Evolutionary conservation across 2,329 filamentous ascomycete genomes (phyloP), one percentile per base, ranked within the genome.

Genomic region (Dactylellina cionopaga): DNA sequence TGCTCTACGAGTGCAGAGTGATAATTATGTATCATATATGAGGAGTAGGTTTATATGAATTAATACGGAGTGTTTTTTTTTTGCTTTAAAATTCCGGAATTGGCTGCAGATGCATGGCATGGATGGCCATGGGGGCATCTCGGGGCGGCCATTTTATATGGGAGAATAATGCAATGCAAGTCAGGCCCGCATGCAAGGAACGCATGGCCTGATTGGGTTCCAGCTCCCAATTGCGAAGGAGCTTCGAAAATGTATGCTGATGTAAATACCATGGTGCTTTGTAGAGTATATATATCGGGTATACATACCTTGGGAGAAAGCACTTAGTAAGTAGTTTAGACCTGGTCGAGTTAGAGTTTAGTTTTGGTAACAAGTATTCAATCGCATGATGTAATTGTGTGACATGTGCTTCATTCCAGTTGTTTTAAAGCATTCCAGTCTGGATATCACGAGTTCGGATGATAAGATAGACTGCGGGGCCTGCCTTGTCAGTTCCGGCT

Each of bases 381-480:
- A n/a, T n/a, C 27, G 46, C 49, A 41, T 39, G 33, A 41, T 55
- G 51, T 55, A 29, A 55, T 29, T 15, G 35, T 47, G 9, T 27
- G 47, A 52, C 47, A 52, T 25, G 27, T 19, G 15, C 15, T n/a
- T 2, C 39, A 43, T 43, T 43, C 39, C 13, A 11, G 22, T 37
- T 37, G 47, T 52, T 17, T 22, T 39, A 56, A 65, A 44, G 39
- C 60, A 44, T 65, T 56, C 60, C 29, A 65, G 49, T 56, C 49
- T 41, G 59, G 56, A 49, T 31, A 63, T 63, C 49, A 55, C 49
- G 49, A 46, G 60, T 65, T 65, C 51, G 51, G 60, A 56, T 56
- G 60, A 65, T 65, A 65, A 65, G 60, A 65, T 65, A 56, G 60
- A 55, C 22, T 55, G 47, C 54, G 60, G 49, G 49, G 60, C 60